Base-by-base conservation (phyloP, 768 basidiomycete genomes). In the Podaxis pistillaris region DNA sequence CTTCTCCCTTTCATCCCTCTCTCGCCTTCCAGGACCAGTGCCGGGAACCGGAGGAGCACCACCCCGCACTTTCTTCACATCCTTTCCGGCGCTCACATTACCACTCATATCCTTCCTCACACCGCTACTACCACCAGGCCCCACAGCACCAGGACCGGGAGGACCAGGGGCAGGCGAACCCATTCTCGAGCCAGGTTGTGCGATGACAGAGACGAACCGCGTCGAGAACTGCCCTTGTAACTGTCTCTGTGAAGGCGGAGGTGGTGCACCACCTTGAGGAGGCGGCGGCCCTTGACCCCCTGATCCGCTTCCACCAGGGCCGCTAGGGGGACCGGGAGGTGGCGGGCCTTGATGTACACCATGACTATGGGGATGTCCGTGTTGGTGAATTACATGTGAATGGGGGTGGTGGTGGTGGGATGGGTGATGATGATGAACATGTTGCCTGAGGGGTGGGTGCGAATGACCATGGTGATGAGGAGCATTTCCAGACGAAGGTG, bases 1-100 rank as follows among this genome's bases (percentile, higher is more conserved):
- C 22, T 38, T 54, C 52, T 67, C 66, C 28, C 66, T 62, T 28
- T 62, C 60, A 55, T 62, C 60, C 15, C 60, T 55, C 11, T 55
- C 60, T 4, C 60, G 60, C 36, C 60, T 62, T 37, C 60, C 60
- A 30, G 60, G 30, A 12, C 52, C 60, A 19, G 26, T 9, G 41
- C 37, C 59, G 33, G 51, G 51, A 8, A 33, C 24, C 28, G 60
- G 44, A 36, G 52, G 60, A n/a, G 28, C 52, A 46, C 40, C 60
- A 36, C 53, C 33, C n/a, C 60, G 53, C 33, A 49, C 56, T 30
- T 62, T 62, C 33, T 62, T 62, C 44, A 17, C 28, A 47, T 62
- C 60, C 44, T 62, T 62, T n/a, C 60, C 60, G 22, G 19, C 53
- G n/a, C 19, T 37, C 53, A 55, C 36, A 55, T n/a, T 62, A 19